These are phyloP conservation scores for Hortaea werneckii DNA, from an alignment of 2,329 filamentous ascomycete genomes.

Conservation along the genomic window DNA sequence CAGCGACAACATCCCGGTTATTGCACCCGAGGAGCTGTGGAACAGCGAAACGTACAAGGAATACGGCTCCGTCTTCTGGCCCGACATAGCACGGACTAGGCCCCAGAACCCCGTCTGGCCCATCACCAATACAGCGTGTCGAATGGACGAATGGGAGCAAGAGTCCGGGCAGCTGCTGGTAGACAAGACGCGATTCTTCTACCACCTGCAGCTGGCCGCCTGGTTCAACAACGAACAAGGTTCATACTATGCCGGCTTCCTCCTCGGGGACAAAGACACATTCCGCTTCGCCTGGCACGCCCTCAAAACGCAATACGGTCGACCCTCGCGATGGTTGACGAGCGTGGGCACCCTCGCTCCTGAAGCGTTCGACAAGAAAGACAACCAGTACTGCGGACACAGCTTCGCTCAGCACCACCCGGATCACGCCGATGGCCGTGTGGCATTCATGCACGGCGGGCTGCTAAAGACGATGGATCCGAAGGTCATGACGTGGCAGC, in stretches of 20 bases:
- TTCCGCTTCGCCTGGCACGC: slow-evolving; percentile 29
- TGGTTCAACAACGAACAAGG: slow-evolving; percentile 19
- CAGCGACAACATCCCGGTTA: slow-evolving; percentile 27
- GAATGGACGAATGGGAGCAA: slow-evolving; percentile 27
- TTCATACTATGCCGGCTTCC: slow-evolving; percentile 18
- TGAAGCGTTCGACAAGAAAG: background rate
- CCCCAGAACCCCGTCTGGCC: slow-evolving; percentile 23
- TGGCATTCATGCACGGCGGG: slow-evolving; percentile 27
- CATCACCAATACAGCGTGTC: slow-evolving; percentile 28
- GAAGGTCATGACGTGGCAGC: slow-evolving; percentile 18
- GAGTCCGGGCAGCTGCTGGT: slow-evolving; percentile 29
- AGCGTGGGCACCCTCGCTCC: slow-evolving; percentile 18
- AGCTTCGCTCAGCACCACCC: slow-evolving; percentile 27
- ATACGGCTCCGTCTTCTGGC: slow-evolving; percentile 29
- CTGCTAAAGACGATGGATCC: slow-evolving; percentile 21
- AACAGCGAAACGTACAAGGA: slow-evolving; percentile 19
- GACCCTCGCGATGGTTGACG: slow-evolving; percentile 22
- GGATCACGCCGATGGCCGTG: slow-evolving; percentile 11
- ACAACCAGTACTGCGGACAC: slow-evolving; percentile 24
- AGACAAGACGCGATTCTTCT: slow-evolving; percentile 28
- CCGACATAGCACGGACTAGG: slow-evolving; percentile 28
- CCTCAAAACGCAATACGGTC: slow-evolving; percentile 24
- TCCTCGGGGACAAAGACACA: slow-evolving; percentile 31
- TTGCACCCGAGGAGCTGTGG: slow-evolving; percentile 22
- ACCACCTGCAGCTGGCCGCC: slow-evolving; percentile 28